Conservation (phyloP, 2,329 filamentous ascomycete genomes). For the Epichloe scottii region DNA sequence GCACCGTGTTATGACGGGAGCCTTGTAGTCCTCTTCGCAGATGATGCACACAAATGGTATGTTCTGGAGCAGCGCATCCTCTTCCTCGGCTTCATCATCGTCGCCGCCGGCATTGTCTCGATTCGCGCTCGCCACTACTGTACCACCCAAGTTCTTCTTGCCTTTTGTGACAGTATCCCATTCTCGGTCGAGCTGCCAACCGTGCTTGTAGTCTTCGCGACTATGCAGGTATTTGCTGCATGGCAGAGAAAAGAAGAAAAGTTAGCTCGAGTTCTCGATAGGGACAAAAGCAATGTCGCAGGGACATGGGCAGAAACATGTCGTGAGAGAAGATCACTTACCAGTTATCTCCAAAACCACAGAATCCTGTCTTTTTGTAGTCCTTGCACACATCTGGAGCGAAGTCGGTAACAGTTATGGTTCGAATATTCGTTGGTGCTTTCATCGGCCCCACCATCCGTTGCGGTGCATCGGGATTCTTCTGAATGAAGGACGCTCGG, state of each 20-base stretch:
- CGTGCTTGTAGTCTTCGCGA: constrained; percentile 71
- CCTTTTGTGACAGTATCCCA: constrained; percentile 80
- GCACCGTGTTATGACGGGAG: constrained; percentile 77
- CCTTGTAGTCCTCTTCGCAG: constrained; percentile 65
- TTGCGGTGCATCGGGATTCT: constrained; percentile 61
- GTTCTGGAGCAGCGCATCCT: constrained; percentile 58
- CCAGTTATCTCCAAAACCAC: constrained; percentile 31
- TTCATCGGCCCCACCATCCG: constrained; percentile 75
- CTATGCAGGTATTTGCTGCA: constrained; percentile 58
- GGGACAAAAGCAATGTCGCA: not conserved
- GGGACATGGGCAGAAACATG: not conserved
- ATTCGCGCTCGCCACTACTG: constrained; percentile 47
- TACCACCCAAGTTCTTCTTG: constrained; percentile 49
- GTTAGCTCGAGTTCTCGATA: not conserved
- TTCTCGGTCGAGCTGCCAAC: constrained; percentile 89
- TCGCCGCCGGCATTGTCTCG: constrained; percentile 24
- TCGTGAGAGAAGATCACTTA: constrained; percentile 4
- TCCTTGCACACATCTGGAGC: constrained; percentile 93
- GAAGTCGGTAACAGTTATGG: constrained; percentile 81
- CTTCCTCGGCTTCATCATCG: constrained; percentile 44
- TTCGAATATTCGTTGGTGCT: constrained; percentile 78
- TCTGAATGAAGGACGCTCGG: constrained; percentile 63
- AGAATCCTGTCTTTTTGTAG: constrained; percentile 61
- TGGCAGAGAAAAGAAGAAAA: not conserved
- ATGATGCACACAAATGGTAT: constrained; percentile 88